phyloP scores from a whole-genome alignment of 331 rosid species.

The Acacia pycnantha region DNA sequence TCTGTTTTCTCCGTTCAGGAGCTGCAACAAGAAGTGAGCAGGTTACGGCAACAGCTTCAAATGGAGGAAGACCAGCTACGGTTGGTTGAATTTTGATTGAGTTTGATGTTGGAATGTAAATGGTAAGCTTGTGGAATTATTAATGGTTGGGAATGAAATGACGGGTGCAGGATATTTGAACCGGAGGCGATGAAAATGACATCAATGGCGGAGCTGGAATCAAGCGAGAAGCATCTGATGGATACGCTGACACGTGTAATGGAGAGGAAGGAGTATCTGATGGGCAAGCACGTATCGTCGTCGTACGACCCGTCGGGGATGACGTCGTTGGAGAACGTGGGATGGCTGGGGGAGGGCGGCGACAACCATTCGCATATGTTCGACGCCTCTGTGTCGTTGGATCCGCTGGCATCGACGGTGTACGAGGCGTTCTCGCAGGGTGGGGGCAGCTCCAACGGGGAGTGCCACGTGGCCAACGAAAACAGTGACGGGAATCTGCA shows the following conservation, averaged over 20 bases:
- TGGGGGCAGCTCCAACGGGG: slow-evolving; percentile 51
- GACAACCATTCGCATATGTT: slow-evolving; percentile 53
- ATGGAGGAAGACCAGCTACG: slow-evolving; percentile 68
- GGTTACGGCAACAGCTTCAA: slow-evolving; percentile 70
- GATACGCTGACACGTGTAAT: slow-evolving; percentile 63
- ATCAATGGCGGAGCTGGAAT: slow-evolving; percentile 56
- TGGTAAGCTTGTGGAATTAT: too few species aligned
- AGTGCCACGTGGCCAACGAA: slow-evolving; percentile 52
- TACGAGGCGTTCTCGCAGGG: slow-evolving; percentile 74
- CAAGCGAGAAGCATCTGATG: slow-evolving; percentile 50
- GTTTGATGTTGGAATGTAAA: too few species aligned
- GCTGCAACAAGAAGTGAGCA: slow-evolving; percentile 55
- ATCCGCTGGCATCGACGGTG: slow-evolving; percentile 46
- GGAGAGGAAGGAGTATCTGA: slow-evolving; percentile 68
- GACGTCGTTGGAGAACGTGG: slow-evolving; percentile 51
- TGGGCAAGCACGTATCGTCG: slow-evolving; percentile 44
- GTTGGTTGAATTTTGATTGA: slow-evolving; percentile 18
- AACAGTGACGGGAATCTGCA: slow-evolving; percentile 38
- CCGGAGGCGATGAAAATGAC: slow-evolving; percentile 60
- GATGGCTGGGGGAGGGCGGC: slow-evolving; percentile 55
- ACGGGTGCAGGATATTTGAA: slow-evolving; percentile 48
- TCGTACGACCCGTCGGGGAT: slow-evolving; percentile 65
- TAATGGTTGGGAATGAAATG: background rate
- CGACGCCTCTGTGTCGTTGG: slow-evolving; percentile 54
- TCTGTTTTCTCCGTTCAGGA: slow-evolving; percentile 39